These are phyloP conservation scores for Coemansia javaensis DNA, from an alignment of 192 early-diverging fungal species.

Conservation along the genomic window DNA sequence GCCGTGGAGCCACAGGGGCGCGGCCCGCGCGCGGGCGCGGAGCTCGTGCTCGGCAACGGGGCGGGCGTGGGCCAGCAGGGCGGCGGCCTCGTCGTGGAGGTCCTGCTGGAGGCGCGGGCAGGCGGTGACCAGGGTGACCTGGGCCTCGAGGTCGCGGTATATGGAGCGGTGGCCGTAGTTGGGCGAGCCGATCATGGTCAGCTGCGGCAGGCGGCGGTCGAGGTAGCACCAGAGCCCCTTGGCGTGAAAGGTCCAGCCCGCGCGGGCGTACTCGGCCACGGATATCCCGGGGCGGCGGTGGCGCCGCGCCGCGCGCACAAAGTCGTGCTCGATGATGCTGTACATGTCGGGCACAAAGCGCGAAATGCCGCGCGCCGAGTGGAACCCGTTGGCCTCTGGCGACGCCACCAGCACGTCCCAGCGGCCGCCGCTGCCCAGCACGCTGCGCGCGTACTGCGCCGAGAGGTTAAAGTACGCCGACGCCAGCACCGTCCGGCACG, in stretches of 20 bases:
- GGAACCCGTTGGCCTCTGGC: slow-evolving; percentile 95
- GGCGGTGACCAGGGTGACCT: slow-evolving; percentile 69
- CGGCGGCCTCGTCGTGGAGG: slow-evolving; percentile 38
- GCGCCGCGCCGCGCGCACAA: slow-evolving; percentile 50
- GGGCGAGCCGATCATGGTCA: slow-evolving; percentile 87
- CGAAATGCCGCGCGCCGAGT: slow-evolving; percentile 75
- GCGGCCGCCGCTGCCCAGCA: slow-evolving; percentile 56
- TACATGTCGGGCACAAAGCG: slow-evolving; percentile 87
- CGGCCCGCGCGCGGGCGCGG: slow-evolving; percentile 12
- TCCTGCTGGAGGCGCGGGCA: slow-evolving; percentile 60
- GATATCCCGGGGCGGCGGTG: slow-evolving; percentile 48
- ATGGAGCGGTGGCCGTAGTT: slow-evolving; percentile 91
- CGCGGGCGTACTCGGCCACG: slow-evolving; percentile 72
- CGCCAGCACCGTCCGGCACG: slow-evolving; percentile 65
- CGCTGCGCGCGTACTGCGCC: slow-evolving; percentile 55
- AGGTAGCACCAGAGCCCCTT: slow-evolving; percentile 85
- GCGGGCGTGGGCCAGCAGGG: slow-evolving; percentile 25
- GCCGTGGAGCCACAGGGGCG: slow-evolving; percentile 39
- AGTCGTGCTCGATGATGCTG: slow-evolving; percentile 72
- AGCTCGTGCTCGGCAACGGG: slow-evolving; percentile 27
- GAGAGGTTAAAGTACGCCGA: slow-evolving; percentile 97
- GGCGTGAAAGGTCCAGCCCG: slow-evolving; percentile 93
- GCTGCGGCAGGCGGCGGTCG: slow-evolving; percentile 53
- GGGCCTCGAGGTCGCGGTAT: slow-evolving; percentile 88
- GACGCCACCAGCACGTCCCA: slow-evolving; percentile 78